These are phyloP conservation scores for Breviolum minutum DNA, from an alignment of 73 alveolate species.

Conservation along the genomic window DNA sequence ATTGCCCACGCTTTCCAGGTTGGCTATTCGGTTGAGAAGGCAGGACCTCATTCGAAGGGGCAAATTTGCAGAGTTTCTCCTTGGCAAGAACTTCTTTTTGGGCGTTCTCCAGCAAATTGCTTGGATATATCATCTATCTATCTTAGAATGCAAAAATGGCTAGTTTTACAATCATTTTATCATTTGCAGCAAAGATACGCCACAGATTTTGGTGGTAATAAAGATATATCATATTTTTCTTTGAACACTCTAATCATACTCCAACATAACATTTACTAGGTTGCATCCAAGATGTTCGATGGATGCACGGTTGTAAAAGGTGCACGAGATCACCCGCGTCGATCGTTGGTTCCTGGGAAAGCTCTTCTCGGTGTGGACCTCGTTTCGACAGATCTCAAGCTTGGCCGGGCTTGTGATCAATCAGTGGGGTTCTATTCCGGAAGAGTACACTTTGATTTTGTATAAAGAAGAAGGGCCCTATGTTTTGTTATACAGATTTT, in stretches of 20 bases:
- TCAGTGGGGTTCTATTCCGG: neutral
- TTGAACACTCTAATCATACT: too few species aligned
- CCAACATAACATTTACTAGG: neutral
- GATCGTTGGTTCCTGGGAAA: constrained; percentile 92
- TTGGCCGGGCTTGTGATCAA: neutral
- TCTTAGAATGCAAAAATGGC: too few species aligned
- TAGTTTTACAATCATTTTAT: too few species aligned
- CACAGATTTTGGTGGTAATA: too few species aligned
- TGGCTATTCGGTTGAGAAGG: constrained; percentile 51
- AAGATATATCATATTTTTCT: too few species aligned
- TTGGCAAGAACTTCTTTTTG: too few species aligned
- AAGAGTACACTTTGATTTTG: neutral
- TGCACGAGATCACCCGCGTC: constrained; percentile 53
- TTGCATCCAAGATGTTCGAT: neutral
- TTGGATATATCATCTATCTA: too few species aligned
- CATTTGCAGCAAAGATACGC: too few species aligned
- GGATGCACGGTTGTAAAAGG: neutral
- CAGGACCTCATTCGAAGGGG: neutral
- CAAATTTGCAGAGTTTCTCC: too few species aligned
- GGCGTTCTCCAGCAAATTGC: too few species aligned
- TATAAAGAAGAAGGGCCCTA: neutral
- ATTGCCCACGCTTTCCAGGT: constrained; percentile 88
- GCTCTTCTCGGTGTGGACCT: constrained; percentile 42
- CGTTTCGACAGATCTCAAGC: neutral
- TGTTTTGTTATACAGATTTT: neutral